Conservation (phyloP, 305 asterid species). For the Fraxinus sp. region DNA sequence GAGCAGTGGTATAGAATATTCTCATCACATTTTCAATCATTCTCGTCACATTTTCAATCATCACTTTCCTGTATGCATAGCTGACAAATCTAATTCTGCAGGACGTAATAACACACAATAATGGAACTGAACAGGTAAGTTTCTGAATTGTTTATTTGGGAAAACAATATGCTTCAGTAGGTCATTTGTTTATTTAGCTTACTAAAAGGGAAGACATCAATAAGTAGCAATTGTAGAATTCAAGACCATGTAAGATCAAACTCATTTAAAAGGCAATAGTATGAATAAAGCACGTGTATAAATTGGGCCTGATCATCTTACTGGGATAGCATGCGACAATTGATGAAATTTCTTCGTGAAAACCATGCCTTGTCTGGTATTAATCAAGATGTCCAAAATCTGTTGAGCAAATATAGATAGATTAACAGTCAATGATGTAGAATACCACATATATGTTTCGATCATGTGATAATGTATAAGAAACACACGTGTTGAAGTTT, state of each 20-base stretch:
- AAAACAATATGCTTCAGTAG: not conserved
- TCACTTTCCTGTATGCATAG: slow-evolving; percentile 22
- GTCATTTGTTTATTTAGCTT: not conserved
- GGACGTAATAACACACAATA: slow-evolving; percentile 65
- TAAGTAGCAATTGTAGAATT: not conserved
- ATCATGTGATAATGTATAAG: not conserved
- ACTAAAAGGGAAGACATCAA: not conserved
- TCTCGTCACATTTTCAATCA: slow-evolving; percentile 3
- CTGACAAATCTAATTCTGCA: slow-evolving; percentile 48
- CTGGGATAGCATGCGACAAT: slow-evolving; percentile 1
- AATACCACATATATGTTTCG: not conserved
- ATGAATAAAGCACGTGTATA: not conserved
- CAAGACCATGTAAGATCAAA: not conserved
- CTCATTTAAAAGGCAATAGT: not conserved
- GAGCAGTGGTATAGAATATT: slow-evolving; percentile 68
- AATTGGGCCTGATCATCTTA: not conserved
- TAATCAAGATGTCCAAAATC: slow-evolving; percentile 23
- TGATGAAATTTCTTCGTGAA: slow-evolving; percentile 6
- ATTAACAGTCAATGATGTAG: slow-evolving; percentile 16
- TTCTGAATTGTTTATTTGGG: slow-evolving; percentile 1
- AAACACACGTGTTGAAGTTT: not conserved
- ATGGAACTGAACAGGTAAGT: slow-evolving; percentile 73
- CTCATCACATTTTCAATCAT: not conserved
- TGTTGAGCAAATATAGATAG: slow-evolving; percentile 13
- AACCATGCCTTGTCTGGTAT: slow-evolving; percentile 12